A percentile compares a stretch with the other conserved stretches of the same genome.
Evolutionary conservation across 2,329 filamentous ascomycete species (phyloP).

Genomic region (Lecanicillium sp.): DNA sequence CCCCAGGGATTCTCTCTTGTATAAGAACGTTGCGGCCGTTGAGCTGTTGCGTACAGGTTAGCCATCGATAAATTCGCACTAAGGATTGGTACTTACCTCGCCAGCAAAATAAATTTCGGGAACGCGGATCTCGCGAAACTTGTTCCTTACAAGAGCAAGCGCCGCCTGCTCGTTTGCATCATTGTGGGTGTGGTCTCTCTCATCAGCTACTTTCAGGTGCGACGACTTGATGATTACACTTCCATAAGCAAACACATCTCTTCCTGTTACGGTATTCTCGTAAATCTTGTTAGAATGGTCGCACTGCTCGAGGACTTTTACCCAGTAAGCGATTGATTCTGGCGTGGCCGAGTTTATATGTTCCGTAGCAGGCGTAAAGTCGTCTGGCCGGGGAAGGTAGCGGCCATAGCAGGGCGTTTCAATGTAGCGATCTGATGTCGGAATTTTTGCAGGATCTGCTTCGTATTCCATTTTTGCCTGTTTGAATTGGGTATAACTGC

Average conservation of each 20-base stretch:
- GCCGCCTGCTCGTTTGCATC: constrained; percentile 32
- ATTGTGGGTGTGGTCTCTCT: constrained; percentile 27
- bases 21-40: constrained; percentile 25
- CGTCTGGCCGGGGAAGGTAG: not conserved
- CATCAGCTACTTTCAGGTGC: constrained; percentile 18
- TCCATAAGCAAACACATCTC: constrained; percentile 33
- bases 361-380: constrained; percentile 2
- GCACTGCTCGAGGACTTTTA: constrained; percentile 22
- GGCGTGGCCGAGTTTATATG: constrained; percentile 17
- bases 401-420: not conserved
- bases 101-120: constrained; percentile 29
- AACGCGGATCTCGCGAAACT: constrained; percentile 20
- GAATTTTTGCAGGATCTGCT: not conserved
- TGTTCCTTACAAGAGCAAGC: constrained; percentile 19
- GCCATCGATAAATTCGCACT: not conserved
- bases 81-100: constrained; percentile 19
- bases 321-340: constrained; percentile 22
- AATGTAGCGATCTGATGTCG: not conserved
- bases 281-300: constrained; percentile 21
- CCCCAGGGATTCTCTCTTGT: constrained; percentile 29
- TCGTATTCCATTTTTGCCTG: constrained; percentile 2
- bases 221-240: constrained; percentile 30
- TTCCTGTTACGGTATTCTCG: constrained; percentile 21
- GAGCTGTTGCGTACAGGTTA: constrained; percentile 17
- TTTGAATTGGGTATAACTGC: too few species aligned